Evolutionary conservation across 306 rosid species (phyloP).

Genomic region (Begonia peltatifolia): DNA sequence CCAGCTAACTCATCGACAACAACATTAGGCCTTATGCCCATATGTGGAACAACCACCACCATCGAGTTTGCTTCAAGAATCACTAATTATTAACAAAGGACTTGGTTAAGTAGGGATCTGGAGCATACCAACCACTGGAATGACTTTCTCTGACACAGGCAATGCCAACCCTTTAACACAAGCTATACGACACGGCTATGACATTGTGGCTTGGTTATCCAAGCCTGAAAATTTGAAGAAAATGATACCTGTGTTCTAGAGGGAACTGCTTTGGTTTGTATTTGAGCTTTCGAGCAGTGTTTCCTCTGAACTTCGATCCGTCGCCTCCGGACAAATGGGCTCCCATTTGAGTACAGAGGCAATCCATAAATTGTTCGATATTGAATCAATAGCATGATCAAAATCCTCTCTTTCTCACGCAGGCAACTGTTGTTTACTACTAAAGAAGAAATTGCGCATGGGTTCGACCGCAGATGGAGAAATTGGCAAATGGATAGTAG

Average conservation of each 20-base stretch:
- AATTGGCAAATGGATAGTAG: conserved; percentile 1
- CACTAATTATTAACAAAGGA: too few species aligned
- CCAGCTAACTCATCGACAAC: too few species aligned
- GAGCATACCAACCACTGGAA: too few species aligned
- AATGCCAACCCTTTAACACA: too few species aligned
- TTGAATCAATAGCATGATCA: conserved; percentile 42
- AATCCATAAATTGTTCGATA: conserved; percentile 34
- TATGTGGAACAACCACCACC: too few species aligned
- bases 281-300: conserved; percentile 26
- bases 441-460: not conserved
- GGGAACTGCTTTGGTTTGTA: conserved; percentile 42
- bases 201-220: too few species aligned
- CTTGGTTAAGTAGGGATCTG: too few species aligned
- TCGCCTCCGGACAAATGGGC: conserved; percentile 19
- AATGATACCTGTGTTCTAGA: conserved; percentile 68
- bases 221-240: not conserved
- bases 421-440: conserved; percentile 9
- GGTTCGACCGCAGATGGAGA: not conserved
- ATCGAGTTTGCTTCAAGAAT: too few species aligned
- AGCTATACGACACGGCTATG: too few species aligned
- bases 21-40: too few species aligned
- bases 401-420: not conserved
- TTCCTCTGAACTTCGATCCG: conserved; percentile 12
- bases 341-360: conserved; percentile 14
- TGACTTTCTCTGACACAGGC: too few species aligned